Evolutionary conservation across 148 eudicot genomes (phyloP), one percentile per base, ranked within the genome.

Genomic region (Rhododendron ovatum): DNA sequence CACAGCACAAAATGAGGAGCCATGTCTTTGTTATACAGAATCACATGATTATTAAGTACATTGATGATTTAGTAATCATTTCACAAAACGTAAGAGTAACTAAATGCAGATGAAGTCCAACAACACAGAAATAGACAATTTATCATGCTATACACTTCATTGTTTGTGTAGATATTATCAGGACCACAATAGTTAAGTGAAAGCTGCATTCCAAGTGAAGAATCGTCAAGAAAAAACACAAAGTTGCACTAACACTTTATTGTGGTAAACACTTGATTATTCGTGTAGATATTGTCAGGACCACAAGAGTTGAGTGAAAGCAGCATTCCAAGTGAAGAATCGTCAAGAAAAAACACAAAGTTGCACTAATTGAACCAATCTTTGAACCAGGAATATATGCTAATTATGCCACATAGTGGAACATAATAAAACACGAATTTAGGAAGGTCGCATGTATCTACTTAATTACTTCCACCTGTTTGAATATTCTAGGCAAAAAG

Each of bases 401-500:
- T 47, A 51, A n/a, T 37, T 35, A 55, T 15, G 39, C 26, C 47
- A n/a, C 81, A 24, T 8, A 5, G 26, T 47, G 37, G 37, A 7
- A 67, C 45, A 30, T 71, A 74, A 22, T 74, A 75, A 33, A 47
- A 63, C 35, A 83, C 43, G 9, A 71, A 78, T 71, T 26, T 43
- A 81, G 24, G 13, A 14, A 12, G 76, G 33, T 17, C 7, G 17
- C 35, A 67, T 41, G 17, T 47, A 67, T 41, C 37, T 77, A 63
- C 18, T 30, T 59, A 69, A 43, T 48, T 65, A 63, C 26, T 85
- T 55, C 35, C 77, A 55, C 43, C 61, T 82, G 73, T 65, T 22
- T 50, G 51, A 88, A 85, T 74, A 82, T 85, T 63, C 83, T 69
- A 75, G 48, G 47, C 45, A 63, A 78, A 84, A 88, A 78, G 83